Percentiles rank a stretch among this genome's conserved stretches.
Conservation (phyloP, 768 basidiomycete genomes). For the Cystobasidium onofrii region DNA sequence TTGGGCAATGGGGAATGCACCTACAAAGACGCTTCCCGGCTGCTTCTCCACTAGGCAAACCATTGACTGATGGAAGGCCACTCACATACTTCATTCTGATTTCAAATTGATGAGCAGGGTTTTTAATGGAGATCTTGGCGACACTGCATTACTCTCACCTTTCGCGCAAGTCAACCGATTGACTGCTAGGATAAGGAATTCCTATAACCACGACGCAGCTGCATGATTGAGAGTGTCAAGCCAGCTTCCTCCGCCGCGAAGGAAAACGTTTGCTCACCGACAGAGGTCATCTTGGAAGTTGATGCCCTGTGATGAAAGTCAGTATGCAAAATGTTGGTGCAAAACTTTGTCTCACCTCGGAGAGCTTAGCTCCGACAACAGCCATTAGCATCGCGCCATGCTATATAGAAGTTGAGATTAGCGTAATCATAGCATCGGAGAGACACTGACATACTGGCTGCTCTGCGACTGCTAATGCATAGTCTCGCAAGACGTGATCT, state of each 20-base stretch:
- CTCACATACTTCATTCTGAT: slow-evolving; percentile 72
- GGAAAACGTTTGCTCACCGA: neutral
- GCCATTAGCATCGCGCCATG: slow-evolving; percentile 63
- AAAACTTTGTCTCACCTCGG: slow-evolving; percentile 57
- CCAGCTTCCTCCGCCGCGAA: slow-evolving; percentile 9
- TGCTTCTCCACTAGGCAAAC: slow-evolving; percentile 52
- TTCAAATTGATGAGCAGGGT: neutral
- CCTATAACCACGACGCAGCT: slow-evolving; percentile 63
- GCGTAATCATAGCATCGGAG: neutral
- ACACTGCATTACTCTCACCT: too few species aligned
- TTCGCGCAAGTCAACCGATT: slow-evolving; percentile 83
- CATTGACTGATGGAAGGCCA: slow-evolving; percentile 47
- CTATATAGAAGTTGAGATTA: neutral
- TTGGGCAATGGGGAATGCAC: slow-evolving; percentile 49
- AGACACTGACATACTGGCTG: neutral
- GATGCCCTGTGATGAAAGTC: slow-evolving; percentile 41
- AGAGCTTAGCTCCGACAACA: slow-evolving; percentile 94
- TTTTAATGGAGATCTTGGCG: too few species aligned
- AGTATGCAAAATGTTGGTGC: slow-evolving; percentile 49
- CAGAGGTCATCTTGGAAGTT: slow-evolving; percentile 60
- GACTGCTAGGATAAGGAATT: slow-evolving; percentile 83
- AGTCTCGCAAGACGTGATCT: slow-evolving; percentile 66
- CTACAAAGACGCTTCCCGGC: slow-evolving; percentile 77
- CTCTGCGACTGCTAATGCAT: slow-evolving; percentile 48
- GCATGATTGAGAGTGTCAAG: slow-evolving; percentile 62